phyloP scores from a whole-genome alignment of 495 filamentous ascomycete genomes.

The Xylona heveae region DNA sequence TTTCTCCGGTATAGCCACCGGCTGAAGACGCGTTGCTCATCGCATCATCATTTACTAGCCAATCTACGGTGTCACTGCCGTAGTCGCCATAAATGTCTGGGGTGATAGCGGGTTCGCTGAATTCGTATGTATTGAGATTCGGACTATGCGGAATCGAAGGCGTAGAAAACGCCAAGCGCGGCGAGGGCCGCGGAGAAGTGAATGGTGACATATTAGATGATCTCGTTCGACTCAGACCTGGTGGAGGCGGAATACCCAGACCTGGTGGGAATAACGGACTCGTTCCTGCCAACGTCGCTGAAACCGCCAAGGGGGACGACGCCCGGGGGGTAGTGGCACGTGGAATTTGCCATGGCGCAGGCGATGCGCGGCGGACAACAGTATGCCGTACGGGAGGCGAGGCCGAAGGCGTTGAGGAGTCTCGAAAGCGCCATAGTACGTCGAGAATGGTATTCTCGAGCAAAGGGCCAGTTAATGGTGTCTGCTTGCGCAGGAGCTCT shows the following conservation, averaged over 20 bases:
- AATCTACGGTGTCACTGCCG: constrained; percentile 85
- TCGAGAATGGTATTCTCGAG: constrained; percentile 85
- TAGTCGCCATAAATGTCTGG: constrained; percentile 80
- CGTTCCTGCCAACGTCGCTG: constrained; percentile 47
- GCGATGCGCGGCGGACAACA: constrained; percentile 73
- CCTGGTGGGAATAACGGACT: constrained; percentile 65
- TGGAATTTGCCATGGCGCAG: constrained; percentile 73
- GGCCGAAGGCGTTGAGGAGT: constrained; percentile 47
- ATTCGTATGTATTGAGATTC: constrained; percentile 82
- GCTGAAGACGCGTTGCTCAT: constrained; percentile 55
- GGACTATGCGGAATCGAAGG: constrained; percentile 92
- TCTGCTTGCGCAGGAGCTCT: constrained; percentile 62
- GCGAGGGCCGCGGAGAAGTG: constrained; percentile 82
- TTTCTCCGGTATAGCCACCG: constrained; percentile 27
- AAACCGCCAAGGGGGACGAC: constrained; percentile 58
- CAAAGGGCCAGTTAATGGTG: constrained; percentile 47
- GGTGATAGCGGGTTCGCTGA: constrained; percentile 48
- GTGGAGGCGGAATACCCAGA: constrained; percentile 39
- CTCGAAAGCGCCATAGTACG: constrained; percentile 77
- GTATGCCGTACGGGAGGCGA: constrained; percentile 65
- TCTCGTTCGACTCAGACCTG: constrained; percentile 46
- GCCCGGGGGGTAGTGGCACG: constrained; percentile 66
- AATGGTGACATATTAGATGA: constrained; percentile 77
- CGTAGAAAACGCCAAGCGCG: constrained; percentile 71
- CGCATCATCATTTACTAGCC: constrained; percentile 79